These are phyloP conservation scores for Alternaria sp. DNA, from an alignment of 2,329 filamentous ascomycete genomes.

Conservation along the genomic window DNA sequence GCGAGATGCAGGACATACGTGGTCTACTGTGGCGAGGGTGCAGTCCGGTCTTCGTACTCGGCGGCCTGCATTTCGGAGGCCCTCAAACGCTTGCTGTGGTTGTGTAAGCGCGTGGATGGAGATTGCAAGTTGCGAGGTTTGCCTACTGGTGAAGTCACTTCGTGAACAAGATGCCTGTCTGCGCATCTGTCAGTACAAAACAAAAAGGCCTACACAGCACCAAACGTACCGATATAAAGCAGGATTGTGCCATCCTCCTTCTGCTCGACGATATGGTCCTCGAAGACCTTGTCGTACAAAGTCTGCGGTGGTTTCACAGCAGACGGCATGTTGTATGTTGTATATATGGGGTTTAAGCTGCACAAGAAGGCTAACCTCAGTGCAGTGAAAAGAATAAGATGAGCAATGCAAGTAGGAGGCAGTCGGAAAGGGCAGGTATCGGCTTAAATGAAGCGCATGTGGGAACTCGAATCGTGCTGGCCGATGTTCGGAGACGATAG, in stretches of 20 bases:
- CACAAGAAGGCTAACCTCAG: constrained; percentile 25
- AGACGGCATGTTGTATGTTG: constrained; percentile 81
- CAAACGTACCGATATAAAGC: constrained; percentile 83
- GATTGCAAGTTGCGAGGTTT: constrained; percentile 11
- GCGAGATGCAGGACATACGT: constrained; percentile 68
- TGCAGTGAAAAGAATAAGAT: constrained; percentile 2
- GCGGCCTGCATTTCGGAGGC: constrained; percentile 85
- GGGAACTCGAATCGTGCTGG: constrained; percentile 35
- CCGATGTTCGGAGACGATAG: constrained; percentile 44
- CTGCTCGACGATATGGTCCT: constrained; percentile 93
- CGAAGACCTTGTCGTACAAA: constrained; percentile 97
- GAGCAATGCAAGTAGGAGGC: constrained; percentile 10
- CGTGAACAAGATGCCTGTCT: constrained; percentile 96
- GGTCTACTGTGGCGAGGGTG: constrained; percentile 94
- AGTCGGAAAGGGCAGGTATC: constrained; percentile 20
- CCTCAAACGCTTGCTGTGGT: constrained; percentile 90
- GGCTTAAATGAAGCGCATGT: constrained; percentile 38
- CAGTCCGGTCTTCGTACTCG: constrained; percentile 93
- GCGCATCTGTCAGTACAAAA: constrained; percentile 36
- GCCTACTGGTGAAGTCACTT: constrained; percentile 91
- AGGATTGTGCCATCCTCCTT: constrained; percentile 91
- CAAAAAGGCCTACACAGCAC: constrained; percentile 1
- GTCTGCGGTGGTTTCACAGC: constrained; percentile 77
- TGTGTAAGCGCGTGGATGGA: constrained; percentile 22
- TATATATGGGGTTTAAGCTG: constrained; percentile 24